Percentiles rank a stretch among this genome's conserved stretches.
phyloP scores from a whole-genome alignment of 2,329 filamentous ascomycete species.

The Myriosclerotinia duriaeana region DNA sequence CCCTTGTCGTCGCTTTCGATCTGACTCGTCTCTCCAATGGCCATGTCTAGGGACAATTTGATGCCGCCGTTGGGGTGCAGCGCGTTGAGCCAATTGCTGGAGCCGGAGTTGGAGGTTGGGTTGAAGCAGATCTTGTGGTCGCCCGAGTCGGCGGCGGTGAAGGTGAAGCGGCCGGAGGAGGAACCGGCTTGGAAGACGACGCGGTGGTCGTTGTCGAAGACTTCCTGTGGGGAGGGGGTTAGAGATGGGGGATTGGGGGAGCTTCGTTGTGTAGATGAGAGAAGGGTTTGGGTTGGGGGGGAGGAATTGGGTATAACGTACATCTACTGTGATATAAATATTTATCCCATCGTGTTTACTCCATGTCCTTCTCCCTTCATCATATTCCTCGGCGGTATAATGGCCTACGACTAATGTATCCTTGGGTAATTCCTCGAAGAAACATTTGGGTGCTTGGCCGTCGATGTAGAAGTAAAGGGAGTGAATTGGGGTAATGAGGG shows the following conservation, averaged over 20 bases:
- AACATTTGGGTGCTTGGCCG: constrained; percentile 82
- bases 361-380: constrained; percentile 68
- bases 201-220: constrained; percentile 96
- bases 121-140: constrained; percentile 96
- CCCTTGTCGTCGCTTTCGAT: constrained; percentile 92
- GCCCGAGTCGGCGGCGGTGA: constrained; percentile 90
- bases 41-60: constrained; percentile 82
- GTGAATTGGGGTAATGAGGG: constrained; percentile 62
- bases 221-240: constrained; percentile 57
- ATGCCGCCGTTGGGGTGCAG: constrained; percentile 70
- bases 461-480: constrained; percentile 97
- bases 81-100: constrained; percentile 69
- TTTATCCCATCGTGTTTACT: constrained; percentile 70
- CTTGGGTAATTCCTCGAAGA: constrained; percentile 97
- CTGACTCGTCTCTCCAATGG: constrained; percentile 89
- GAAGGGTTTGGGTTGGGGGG: constrained; percentile 6
- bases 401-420: constrained; percentile 94
- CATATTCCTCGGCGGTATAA: constrained; percentile 83
- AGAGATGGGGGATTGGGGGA: constrained; percentile 24
- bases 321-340: constrained; percentile 89
- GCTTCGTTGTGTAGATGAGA: not conserved
- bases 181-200: constrained; percentile 84
- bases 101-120: constrained; percentile 70
- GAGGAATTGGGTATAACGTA: constrained; percentile 44
- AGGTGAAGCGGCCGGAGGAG: constrained; percentile 82